Percentiles rank a stretch among this genome's conserved stretches.
phyloP scores from a whole-genome alignment of 2,329 filamentous ascomycete species.

The Davidsoniella australis region DNA sequence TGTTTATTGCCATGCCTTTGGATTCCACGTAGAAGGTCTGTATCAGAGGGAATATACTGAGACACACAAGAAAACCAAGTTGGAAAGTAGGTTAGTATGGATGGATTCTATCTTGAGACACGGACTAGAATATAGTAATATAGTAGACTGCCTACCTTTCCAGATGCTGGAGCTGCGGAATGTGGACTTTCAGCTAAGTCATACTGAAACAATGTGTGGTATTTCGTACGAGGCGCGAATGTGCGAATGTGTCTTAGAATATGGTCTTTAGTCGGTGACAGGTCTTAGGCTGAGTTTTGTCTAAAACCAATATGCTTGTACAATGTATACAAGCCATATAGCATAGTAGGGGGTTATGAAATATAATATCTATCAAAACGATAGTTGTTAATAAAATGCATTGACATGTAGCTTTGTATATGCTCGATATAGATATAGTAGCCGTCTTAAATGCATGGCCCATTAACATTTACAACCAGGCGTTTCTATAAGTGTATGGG shows the following conservation, averaged over 20 bases:
- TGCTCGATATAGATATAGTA: background rate
- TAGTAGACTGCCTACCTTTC: constrained; percentile 22
- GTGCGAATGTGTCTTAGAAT: constrained; percentile 40
- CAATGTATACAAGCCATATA: no score
- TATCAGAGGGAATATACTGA: constrained; percentile 34
- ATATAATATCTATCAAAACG: no score
- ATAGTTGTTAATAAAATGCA: background rate
- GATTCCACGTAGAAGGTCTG: constrained; percentile 32
- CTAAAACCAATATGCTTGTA: background rate
- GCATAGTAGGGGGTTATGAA: no score
- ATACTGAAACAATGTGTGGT: constrained; percentile 52
- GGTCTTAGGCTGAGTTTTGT: background rate
- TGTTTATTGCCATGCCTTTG: constrained; percentile 27
- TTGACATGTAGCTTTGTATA: background rate
- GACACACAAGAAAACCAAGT: no score
- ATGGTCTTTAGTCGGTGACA: background rate
- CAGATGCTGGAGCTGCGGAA: constrained; percentile 40
- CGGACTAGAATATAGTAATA: background rate
- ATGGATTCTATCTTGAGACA: no score
- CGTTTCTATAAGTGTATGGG: background rate
- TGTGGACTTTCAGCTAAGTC: constrained; percentile 62
- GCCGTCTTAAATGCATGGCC: background rate
- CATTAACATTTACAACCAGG: background rate
- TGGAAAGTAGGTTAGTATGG: background rate
- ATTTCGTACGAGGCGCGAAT: constrained; percentile 33